These are phyloP conservation scores for Kwoniella pini DNA, from an alignment of 768 basidiomycete genomes.

Conservation along the genomic window DNA sequence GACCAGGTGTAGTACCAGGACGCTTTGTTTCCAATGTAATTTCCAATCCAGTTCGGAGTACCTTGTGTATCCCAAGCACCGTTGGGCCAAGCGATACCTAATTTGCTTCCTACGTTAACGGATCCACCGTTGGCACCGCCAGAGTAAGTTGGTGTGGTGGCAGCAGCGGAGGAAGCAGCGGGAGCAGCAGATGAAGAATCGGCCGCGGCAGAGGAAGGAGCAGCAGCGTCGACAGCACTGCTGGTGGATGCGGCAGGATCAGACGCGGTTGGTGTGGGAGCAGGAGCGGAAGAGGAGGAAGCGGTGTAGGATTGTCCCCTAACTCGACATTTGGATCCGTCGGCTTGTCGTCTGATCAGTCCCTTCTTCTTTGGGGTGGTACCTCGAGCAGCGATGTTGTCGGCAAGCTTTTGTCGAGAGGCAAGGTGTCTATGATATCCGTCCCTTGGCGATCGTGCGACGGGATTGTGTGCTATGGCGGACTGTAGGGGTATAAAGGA, in stretches of 20 bases:
- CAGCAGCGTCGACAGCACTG: slow-evolving; percentile 12
- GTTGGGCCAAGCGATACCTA: slow-evolving; percentile 70
- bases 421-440: slow-evolving; percentile 41
- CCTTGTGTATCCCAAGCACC: slow-evolving; percentile 56
- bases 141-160: slow-evolving; percentile 1
- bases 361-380: slow-evolving; percentile 17
- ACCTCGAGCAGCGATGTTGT: slow-evolving; percentile 14
- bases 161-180: slow-evolving; percentile 13
- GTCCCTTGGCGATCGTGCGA: slow-evolving; percentile 14
- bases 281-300: slow-evolving; percentile 19
- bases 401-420: slow-evolving; percentile 18
- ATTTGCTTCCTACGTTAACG: slow-evolving; percentile 57
- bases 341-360: slow-evolving; percentile 27
- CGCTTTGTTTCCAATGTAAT: slow-evolving; percentile 61
- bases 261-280: slow-evolving; percentile 34
- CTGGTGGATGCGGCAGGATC: slow-evolving; percentile 14
- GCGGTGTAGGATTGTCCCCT: slow-evolving; percentile 21
- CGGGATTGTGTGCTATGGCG: slow-evolving; percentile 6
- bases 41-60: slow-evolving; percentile 56
- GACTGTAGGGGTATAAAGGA: not conserved
- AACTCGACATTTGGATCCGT: slow-evolving; percentile 43
- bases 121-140: slow-evolving; percentile 24
- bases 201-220: slow-evolving; percentile 14
- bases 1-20: slow-evolving; percentile 68
- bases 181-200: slow-evolving; percentile 14